Evolutionary conservation across 164 flowering plant species (phyloP), one percentile per base, ranked within the genome.

Genomic region (Vitis rotundifolia): DNA sequence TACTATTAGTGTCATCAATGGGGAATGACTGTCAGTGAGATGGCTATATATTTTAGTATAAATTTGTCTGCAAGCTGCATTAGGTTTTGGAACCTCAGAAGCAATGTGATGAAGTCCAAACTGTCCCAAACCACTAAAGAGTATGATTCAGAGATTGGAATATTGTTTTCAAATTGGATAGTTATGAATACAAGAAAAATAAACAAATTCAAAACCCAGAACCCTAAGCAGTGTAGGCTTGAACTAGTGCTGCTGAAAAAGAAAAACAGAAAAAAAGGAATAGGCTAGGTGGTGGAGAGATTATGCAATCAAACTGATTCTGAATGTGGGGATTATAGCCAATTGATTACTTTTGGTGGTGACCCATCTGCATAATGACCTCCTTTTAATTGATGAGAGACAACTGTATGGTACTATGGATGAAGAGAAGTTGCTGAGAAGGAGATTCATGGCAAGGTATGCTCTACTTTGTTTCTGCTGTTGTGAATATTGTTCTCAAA

Each of bases 261-360:
- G 56, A 12, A 11, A 53, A 53, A 4, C 14, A n/a, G 15, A 53
- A 53, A 53, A 53, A 63, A 14, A 18, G 56, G 64, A 16, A 18
- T 62, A 37, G 1, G 61, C 44, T 61, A 55, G 68, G 3, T 13
- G 55, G 15, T 53, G 12, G 14, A 70, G 56, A 14, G 52, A 68
- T 70, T 49, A 70, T 66, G 71, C 64, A 71, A 75, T 75, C 63
- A 75, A 67, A 10, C 26, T 50, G 48, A 29, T 47, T 62, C 55
- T 66, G 71, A 66, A 66, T 54, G 59, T 29, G n/a, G 56, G 44
- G 68, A 73, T 63, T 51, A 8, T 58, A 18, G 60, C 59, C 64
- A 16, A 49, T 31, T n/a, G 15, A 49, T 73, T 49, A 15, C 58
- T 65, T 8, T 44, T 6, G 19, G 61, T 60, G 22, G 70, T 58